A percentile compares a stretch with the other conserved stretches of the same genome.
phyloP scores from a whole-genome alignment of 2,329 filamentous ascomycete genomes.

The Coniochaeta hoffmannii region DNA sequence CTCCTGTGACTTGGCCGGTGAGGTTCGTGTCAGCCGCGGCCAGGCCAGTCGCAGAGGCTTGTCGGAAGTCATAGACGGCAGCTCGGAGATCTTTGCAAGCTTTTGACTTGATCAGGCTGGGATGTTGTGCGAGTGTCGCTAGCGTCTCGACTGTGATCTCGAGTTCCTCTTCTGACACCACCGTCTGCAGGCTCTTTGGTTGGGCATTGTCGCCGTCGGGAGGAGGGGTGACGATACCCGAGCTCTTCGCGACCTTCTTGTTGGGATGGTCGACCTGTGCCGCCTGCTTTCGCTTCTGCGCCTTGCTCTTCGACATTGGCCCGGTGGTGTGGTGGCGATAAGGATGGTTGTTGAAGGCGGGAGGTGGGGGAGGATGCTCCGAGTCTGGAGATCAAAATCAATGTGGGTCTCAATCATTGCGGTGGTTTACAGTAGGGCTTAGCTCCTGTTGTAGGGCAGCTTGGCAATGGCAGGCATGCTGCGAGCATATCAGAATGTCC shows the following conservation, averaged over 20 bases:
- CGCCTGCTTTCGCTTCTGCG: background rate
- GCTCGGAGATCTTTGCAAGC: constrained; percentile 58
- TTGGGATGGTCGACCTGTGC: background rate
- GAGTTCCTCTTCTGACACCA: constrained; percentile 58
- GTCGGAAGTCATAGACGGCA: constrained; percentile 62
- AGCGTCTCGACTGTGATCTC: constrained; percentile 62
- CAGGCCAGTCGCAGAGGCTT: constrained; percentile 60
- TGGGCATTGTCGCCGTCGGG: background rate
- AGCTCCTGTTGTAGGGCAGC: too few species aligned
- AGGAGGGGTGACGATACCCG: background rate
- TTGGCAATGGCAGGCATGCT: too few species aligned
- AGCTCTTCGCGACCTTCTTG: background rate
- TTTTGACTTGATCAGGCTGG: constrained; percentile 59
- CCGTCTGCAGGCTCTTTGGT: constrained; percentile 41
- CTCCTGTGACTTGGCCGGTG: constrained; percentile 58
- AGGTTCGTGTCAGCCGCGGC: constrained; percentile 55
- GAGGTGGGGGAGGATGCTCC: background rate
- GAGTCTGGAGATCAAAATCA: background rate
- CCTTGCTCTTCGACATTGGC: background rate
- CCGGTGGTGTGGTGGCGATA: background rate
- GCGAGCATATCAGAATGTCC: too few species aligned
- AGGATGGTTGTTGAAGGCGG: background rate
- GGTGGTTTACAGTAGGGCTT: too few species aligned
- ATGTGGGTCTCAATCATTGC: too few species aligned
- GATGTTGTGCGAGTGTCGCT: constrained; percentile 48